A percentile compares a stretch with the other conserved stretches of the same genome.
These are phyloP conservation scores for Yamadazyma nakazawae DNA, from an alignment of 805 yeast species.

Conservation along the genomic window DNA sequence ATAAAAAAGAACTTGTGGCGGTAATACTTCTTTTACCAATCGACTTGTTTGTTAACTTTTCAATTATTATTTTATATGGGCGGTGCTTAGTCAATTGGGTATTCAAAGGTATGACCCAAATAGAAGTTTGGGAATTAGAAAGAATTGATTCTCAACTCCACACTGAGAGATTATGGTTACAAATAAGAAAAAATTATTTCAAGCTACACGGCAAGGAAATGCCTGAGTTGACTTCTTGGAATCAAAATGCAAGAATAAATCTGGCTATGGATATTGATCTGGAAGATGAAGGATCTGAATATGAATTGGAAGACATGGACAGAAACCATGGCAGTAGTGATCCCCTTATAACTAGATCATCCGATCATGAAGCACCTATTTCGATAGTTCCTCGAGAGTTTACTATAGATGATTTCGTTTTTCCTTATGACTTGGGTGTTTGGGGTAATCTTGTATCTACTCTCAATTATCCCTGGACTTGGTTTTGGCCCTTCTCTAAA, in stretches of 20 bases:
- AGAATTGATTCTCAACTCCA: slow-evolving; percentile 66
- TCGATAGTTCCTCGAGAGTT: slow-evolving; percentile 34
- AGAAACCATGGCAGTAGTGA: slow-evolving; percentile 6
- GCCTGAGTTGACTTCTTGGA: slow-evolving; percentile 50
- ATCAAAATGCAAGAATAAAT: slow-evolving; percentile 18
- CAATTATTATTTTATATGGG: slow-evolving; percentile 56
- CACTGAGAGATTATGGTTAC: slow-evolving; percentile 52
- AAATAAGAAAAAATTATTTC: slow-evolving; percentile 43
- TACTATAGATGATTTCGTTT: slow-evolving; percentile 62
- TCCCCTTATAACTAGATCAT: slow-evolving; percentile 4
- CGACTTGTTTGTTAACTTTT: slow-evolving; percentile 55
- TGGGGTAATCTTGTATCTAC: slow-evolving; percentile 49
- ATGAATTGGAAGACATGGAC: slow-evolving; percentile 4
- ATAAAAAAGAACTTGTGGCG: slow-evolving; percentile 50
- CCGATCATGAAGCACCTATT: neutral
- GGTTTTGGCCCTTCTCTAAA: slow-evolving; percentile 71
- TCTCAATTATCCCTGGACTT: slow-evolving; percentile 61
- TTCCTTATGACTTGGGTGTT: slow-evolving; percentile 79
- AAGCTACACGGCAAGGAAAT: slow-evolving; percentile 37
- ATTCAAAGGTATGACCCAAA: slow-evolving; percentile 75
- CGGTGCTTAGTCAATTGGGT: slow-evolving; percentile 58
- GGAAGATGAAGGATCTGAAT: slow-evolving; percentile 2
- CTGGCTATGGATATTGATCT: slow-evolving; percentile 13
- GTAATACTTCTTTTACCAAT: slow-evolving; percentile 54
- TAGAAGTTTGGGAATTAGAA: slow-evolving; percentile 90